Evolutionary conservation across 1,284 basidiomycete genomes (phyloP), one percentile per base, ranked within the genome.

Genomic region (Fistulinella staudtii): DNA sequence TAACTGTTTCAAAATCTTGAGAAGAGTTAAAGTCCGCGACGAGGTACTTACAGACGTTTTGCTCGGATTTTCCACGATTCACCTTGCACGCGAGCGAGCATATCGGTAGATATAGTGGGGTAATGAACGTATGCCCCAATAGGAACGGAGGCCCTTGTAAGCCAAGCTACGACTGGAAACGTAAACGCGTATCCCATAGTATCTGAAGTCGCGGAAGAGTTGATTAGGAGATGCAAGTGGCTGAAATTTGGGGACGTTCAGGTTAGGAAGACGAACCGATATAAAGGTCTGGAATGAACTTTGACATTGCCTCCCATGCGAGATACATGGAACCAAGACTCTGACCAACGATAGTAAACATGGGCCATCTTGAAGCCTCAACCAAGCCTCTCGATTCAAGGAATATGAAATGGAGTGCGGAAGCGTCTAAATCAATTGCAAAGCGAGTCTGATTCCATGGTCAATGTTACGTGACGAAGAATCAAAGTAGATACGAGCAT

Each of bases 131-230:
- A 99, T 18, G 92, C 85, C 3, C 89, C 93, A 13, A 95, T 76
- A 0, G 89, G 84, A 17, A 90, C 72, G 9, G 72, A 65, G 4
- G 73, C 73, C 46, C 54, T 57, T 13, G 58, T 66, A 17, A 95
- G 64, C 29, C 80, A 66, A 5, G 78, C 71, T 3, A 92, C 84
- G 11, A 89, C 68, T 3, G 87, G 90, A 59, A 89, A 93, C 0
- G 91, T 89, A 60, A 98, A 98, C 0, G 92, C 93, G 59, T 96
- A 97, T 20, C 96, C 95, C 93, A 98, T 98, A 0, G 94, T 93
- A 63, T 99, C 94, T 95, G 53, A n/a, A 29, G 25, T 41, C 8
- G 17, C n/a, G 9, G 8, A 14, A 15, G 31, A 23, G 31, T 45
- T 31, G 39, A 25, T 14, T 48, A 45, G 24, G 15, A 42, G 10